phyloP scores from a whole-genome alignment of 1,284 basidiomycete species.

The Puccinia hordei region DNA sequence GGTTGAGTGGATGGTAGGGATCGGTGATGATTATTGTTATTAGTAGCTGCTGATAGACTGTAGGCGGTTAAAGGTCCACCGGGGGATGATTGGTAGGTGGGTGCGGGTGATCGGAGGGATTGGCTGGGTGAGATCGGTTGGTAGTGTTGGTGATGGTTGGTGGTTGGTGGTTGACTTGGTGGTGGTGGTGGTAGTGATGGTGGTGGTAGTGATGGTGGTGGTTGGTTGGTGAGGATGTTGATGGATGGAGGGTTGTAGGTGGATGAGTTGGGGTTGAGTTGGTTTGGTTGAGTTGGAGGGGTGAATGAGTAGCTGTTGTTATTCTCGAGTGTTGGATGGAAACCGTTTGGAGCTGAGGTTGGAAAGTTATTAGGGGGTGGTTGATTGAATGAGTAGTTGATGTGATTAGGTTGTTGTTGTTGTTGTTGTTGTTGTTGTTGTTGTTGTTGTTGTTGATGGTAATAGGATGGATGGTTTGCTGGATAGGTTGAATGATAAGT shows the following conservation, averaged over 20 bases:
- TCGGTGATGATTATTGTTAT: slow-evolving; percentile 20
- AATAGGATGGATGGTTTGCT: slow-evolving; percentile 11
- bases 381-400: slow-evolving; percentile 6
- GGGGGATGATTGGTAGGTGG: slow-evolving; percentile 7
- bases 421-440: slow-evolving; percentile 6
- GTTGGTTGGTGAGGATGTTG: background rate
- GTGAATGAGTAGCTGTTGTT: background rate
- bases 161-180: background rate
- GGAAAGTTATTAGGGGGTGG: slow-evolving; percentile 48
- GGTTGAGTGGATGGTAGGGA: slow-evolving; percentile 60
- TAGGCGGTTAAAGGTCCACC: slow-evolving; percentile 10
- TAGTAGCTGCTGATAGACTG: slow-evolving; percentile 45
- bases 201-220: background rate
- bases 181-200: background rate
- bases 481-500: background rate
- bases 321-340: slow-evolving; percentile 42
- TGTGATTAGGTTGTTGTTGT: slow-evolving; percentile 4
- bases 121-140: background rate
- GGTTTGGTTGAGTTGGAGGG: slow-evolving; percentile 40
- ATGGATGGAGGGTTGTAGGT: no score
- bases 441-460: slow-evolving; percentile 15
- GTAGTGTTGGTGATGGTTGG: slow-evolving; percentile 24
- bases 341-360: slow-evolving; percentile 33
- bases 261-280: background rate
- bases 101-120: slow-evolving; percentile 26